Base-by-base conservation (phyloP, 352 stramenopile species). In the Phytopythium ostracodes region DNA sequence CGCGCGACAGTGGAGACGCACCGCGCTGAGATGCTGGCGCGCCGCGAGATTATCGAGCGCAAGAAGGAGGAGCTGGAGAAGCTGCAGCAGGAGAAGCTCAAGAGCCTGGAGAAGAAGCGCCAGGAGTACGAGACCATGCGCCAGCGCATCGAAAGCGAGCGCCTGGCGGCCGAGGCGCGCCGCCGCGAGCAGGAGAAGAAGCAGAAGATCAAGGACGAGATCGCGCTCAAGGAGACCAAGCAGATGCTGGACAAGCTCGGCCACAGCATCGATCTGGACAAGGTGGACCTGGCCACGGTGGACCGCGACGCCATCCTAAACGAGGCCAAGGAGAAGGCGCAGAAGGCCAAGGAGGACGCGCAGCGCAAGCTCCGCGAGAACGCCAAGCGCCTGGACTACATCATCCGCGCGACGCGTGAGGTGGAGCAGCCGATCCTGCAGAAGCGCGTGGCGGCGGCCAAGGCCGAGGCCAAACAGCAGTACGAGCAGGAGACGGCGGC, bases 61-160 rank as follows among this genome's bases (percentile, higher is more conserved):
- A 92, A 97, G 43, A 99, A 99, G 75, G 96, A 99, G 72, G 94
- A 98, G 68, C 80, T 96, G 0, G 96, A 99, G 70, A 89, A 96
- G 25, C 67, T 97, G 56, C 87, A 96, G 66, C 91, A 98, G 69
- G 95, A 98, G 62, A 94, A 96, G 60, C 63, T 92, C 33, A 89
- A 93, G 61, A 84, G 84, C 49, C 75, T 98, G 42, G 86, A 90
- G 60, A 89, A 89, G 64, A 91, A 91, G 68, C 81, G 84, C 51
- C 68, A 85, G 31, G 79, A 95, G 71, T 87, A 85, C 54, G 84
- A 92, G 60, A 63, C 77, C 56, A 73, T 79, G 50, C 80, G 81
- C 44, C 70, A 89, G 59, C 85, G 92, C 66, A 68, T 93, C 10
- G 88, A 96, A 67, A 69, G 76, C 17, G 78, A 89, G 67, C 81